Percentiles rank a stretch among this genome's conserved stretches.
phyloP scores from a whole-genome alignment of 169 alveolate genomes.

The Eimeria maxima region DNA sequence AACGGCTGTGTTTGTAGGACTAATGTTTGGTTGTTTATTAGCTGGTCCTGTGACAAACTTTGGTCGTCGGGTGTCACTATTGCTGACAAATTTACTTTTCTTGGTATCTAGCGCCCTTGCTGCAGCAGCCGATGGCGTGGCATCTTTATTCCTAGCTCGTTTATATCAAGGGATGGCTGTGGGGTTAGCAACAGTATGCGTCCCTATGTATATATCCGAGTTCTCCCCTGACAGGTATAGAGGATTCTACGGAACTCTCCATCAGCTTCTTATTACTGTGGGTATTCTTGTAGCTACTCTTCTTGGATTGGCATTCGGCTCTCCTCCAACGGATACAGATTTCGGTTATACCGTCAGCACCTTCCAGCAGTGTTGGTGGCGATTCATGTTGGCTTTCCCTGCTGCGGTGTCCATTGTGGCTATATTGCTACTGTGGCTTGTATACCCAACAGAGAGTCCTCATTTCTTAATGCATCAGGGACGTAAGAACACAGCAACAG shows the following conservation, averaged over 20 bases:
- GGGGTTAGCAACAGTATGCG: conserved; percentile 90
- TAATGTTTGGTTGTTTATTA: conserved; percentile 79
- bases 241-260: conserved; percentile 89
- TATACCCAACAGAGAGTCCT: conserved; percentile 84
- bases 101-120: conserved; percentile 76
- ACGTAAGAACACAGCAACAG: conserved; percentile 59
- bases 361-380: conserved; percentile 85
- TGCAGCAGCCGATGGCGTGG: conserved; percentile 77
- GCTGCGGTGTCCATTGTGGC: conserved; percentile 23
- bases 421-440: conserved; percentile 19
- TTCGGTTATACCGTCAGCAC: conserved; percentile 24
- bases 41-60: conserved; percentile 78
- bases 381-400: conserved; percentile 82
- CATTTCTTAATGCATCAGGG: conserved; percentile 82
- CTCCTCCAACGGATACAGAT: conserved; percentile 73
- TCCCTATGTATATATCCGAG: conserved; percentile 91
- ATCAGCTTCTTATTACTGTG: conserved; percentile 90
- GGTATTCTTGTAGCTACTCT: conserved; percentile 90
- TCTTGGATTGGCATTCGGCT: conserved; percentile 87
- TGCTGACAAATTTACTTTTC: conserved; percentile 70
- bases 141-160: conserved; percentile 89
- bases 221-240: conserved; percentile 89
- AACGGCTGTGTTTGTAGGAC: conserved; percentile 75
- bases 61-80: conserved; percentile 81
- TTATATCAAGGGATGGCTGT: conserved; percentile 90